These are phyloP conservation scores for Tulasnella calospora DNA, from an alignment of 768 basidiomycete genomes.

Conservation along the genomic window DNA sequence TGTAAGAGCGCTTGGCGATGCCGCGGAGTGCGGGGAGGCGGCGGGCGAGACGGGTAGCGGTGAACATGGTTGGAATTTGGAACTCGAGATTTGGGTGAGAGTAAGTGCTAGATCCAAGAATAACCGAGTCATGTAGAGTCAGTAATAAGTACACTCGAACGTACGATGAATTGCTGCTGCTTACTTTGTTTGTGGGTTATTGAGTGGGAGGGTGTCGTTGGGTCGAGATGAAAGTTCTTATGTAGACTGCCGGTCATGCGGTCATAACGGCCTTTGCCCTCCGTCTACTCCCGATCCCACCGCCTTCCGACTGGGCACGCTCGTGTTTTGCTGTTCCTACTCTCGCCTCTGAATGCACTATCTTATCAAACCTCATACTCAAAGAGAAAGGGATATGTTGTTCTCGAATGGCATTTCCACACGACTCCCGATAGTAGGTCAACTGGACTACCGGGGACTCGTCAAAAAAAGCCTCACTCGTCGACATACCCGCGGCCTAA, in stretches of 20 bases:
- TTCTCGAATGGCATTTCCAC: neutral
- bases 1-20: neutral
- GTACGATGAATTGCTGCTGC: too few relatives aligned
- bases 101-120: neutral
- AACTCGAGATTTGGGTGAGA: too few relatives aligned
- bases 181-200: neutral
- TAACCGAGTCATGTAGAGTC: neutral
- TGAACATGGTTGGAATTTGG: neutral
- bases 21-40: neutral
- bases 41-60: neutral
- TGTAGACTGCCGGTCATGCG: neutral
- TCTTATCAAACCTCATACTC: neutral
- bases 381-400: neutral
- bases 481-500: too few relatives aligned
- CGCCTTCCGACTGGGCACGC: neutral
- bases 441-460: too few relatives aligned
- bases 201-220: neutral
- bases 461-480: too few relatives aligned
- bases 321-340: neutral
- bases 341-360: neutral
- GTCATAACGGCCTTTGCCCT: constrained; percentile 16
- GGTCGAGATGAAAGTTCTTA: neutral
- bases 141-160: too few relatives aligned
- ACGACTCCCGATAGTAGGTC: too few relatives aligned
- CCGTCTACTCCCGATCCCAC: constrained; percentile 16